These are phyloP conservation scores for Colletotrichum sp. DNA, from an alignment of 2,329 filamentous ascomycete species.

Conservation along the genomic window DNA sequence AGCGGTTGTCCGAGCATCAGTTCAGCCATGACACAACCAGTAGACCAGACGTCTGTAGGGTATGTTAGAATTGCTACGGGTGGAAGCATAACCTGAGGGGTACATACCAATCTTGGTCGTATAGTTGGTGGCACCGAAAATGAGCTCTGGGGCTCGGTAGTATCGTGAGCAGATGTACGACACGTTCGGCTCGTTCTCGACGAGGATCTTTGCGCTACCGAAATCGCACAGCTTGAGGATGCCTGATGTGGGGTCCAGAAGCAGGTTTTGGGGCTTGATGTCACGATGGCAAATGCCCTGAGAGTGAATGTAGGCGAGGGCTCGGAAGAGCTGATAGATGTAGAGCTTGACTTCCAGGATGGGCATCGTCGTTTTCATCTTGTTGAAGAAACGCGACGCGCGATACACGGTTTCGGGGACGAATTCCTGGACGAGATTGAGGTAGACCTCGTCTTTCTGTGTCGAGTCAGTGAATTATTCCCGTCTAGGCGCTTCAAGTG, in stretches of 20 bases:
- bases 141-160: slow-evolving; percentile 96
- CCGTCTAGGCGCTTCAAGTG: too few relatives aligned
- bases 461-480: not conserved
- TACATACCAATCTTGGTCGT: slow-evolving; percentile 97
- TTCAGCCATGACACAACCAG: slow-evolving; percentile 98
- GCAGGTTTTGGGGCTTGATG: slow-evolving; percentile 98
- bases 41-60: slow-evolving; percentile 92
- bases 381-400: slow-evolving; percentile 98
- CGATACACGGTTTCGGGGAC: slow-evolving; percentile 98
- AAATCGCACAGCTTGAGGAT: slow-evolving; percentile 98
- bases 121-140: slow-evolving; percentile 99
- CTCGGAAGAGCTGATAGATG: slow-evolving; percentile 99
- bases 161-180: slow-evolving; percentile 99
- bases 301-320: slow-evolving; percentile 97
- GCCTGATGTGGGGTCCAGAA: slow-evolving; percentile 89
- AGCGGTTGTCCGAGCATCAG: slow-evolving; percentile 97
- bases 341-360: slow-evolving; percentile 99
- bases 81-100: not conserved
- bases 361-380: slow-evolving; percentile 99
- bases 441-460: slow-evolving; percentile 97
- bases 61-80: slow-evolving; percentile 5
- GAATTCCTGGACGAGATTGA: slow-evolving; percentile 97
- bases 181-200: slow-evolving; percentile 98
- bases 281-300: slow-evolving; percentile 99
- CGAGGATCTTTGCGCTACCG: slow-evolving; percentile 96